Evolutionary conservation across 129 eudicot genomes (phyloP), one percentile per base, ranked within the genome.

Genomic region (Flaveria robusta): DNA sequence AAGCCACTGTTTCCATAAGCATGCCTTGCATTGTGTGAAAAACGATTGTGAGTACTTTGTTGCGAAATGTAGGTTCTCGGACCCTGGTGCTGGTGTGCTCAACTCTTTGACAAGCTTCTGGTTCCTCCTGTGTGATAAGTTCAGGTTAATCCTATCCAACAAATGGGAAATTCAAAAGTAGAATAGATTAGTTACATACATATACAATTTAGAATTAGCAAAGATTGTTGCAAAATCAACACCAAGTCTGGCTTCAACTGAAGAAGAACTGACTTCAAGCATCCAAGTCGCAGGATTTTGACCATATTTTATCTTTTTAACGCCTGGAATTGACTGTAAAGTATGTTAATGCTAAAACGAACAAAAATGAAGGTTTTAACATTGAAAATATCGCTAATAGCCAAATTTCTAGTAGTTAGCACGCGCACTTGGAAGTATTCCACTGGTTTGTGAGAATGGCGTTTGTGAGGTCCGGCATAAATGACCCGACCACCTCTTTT

Each of bases 251-350:
- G 37, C 74, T 90, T 92, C 78, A 88, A 87, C 22, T 0, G 81
- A 81, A 14, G 86, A 51, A 23, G 89, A 42, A 54, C 82, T 74
- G 43, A 88, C 87, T 73, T 90, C 93, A 75, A 90, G 70, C 96
- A 90, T 90, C 96, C 96, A 90, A 1, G 93, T 88, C 45, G 96
- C 96, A 6, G 96, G 96, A 71, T 90, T 90, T 18, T 90, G 86
- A 2, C 89, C 91, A 2, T 75, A 82, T 19, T 60, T 86, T 71
- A 88, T 90, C 63, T 82, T 84, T 10, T 58, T 69, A 1, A 88
- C 80, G 67, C 96, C 92, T 63, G 81, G 9, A 11, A 66, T 37
- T 2, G 11, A 45, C 71, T 66, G 11, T 9, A 11, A 13, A 12
- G 16, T 13, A 47, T 43, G 49, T 8, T 43, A 13, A 10, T 43